Evolutionary conservation across 495 filamentous ascomycete genomes (phyloP).

Genomic region (Aspergillus leporis): DNA sequence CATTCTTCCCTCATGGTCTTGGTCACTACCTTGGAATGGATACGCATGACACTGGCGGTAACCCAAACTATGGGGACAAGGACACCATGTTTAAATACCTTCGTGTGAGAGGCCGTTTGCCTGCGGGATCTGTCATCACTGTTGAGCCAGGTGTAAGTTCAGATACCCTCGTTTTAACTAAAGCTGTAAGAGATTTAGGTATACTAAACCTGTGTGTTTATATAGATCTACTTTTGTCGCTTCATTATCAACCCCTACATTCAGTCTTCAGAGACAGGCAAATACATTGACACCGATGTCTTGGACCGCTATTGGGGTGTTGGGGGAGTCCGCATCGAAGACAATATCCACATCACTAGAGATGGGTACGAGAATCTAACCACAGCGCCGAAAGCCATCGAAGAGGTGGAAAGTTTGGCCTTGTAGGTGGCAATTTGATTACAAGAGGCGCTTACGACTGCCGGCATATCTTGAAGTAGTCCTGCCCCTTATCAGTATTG

Average conservation of each 20-base stretch:
- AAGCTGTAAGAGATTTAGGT: slow-evolving; percentile 1
- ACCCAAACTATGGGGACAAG: slow-evolving; percentile 79
- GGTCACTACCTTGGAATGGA: slow-evolving; percentile 95
- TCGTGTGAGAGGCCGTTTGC: slow-evolving; percentile 73
- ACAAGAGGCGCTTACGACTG: neutral
- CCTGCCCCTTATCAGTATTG: neutral
- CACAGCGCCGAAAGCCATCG: slow-evolving; percentile 68
- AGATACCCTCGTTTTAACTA: neutral
- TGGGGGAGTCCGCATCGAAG: slow-evolving; percentile 79
- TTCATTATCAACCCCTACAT: slow-evolving; percentile 89
- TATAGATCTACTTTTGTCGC: slow-evolving; percentile 86
- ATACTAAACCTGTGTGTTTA: slow-evolving; percentile 9
- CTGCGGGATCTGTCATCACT: slow-evolving; percentile 78
- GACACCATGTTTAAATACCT: slow-evolving; percentile 87
- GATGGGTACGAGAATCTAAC: slow-evolving; percentile 80
- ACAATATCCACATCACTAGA: slow-evolving; percentile 76
- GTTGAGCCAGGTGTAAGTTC: slow-evolving; percentile 82
- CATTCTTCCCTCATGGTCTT: slow-evolving; percentile 91
- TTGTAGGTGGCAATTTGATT: neutral
- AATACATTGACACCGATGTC: slow-evolving; percentile 72
- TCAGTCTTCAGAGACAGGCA: slow-evolving; percentile 63
- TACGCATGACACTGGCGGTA: slow-evolving; percentile 88
- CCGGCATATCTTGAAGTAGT: neutral
- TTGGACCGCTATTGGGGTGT: slow-evolving; percentile 86
- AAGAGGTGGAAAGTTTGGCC: slow-evolving; percentile 62